A percentile compares a stretch with the other conserved stretches of the same genome.
Conservation (phyloP, 2,329 filamentous ascomycete species). For the Uncinocarpus reesii region DNA sequence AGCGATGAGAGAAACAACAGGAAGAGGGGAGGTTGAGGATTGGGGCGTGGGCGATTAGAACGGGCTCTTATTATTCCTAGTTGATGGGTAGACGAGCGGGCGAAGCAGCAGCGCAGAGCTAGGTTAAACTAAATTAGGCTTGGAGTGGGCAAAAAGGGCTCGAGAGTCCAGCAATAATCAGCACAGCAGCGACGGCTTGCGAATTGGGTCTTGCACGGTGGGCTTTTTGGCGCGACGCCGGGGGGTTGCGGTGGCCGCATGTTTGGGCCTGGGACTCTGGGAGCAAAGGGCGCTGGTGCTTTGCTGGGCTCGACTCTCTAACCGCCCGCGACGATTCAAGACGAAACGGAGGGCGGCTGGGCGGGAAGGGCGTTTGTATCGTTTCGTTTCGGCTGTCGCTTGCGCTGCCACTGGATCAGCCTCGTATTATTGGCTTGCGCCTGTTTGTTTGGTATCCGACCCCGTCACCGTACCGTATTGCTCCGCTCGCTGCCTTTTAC, state of each 20-base stretch:
- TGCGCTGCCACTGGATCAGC: constrained; percentile 9
- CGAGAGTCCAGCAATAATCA: not conserved
- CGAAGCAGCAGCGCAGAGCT: not conserved
- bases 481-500: not conserved
- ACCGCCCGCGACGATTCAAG: constrained; percentile 8
- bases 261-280: too few species aligned
- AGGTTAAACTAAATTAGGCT: constrained; percentile 6
- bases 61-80: constrained; percentile 1
- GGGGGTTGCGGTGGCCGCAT: too few species aligned
- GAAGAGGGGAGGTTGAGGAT: not conserved
- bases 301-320: too few species aligned
- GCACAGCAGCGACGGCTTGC: not conserved
- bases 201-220: not conserved
- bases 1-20: not conserved
- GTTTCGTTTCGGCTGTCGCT: constrained; percentile 19
- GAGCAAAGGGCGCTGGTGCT: too few species aligned
- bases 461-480: not conserved
- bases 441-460: too few species aligned
- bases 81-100: constrained; percentile 1
- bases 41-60: constrained; percentile 7
- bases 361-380: constrained; percentile 16
- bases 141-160: not conserved
- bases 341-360: constrained; percentile 16
- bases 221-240: too few species aligned
- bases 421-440: constrained; percentile 11